Evolutionary conservation across 352 stramenopile species (phyloP).

Genomic region (Phytophthora crassamura): DNA sequence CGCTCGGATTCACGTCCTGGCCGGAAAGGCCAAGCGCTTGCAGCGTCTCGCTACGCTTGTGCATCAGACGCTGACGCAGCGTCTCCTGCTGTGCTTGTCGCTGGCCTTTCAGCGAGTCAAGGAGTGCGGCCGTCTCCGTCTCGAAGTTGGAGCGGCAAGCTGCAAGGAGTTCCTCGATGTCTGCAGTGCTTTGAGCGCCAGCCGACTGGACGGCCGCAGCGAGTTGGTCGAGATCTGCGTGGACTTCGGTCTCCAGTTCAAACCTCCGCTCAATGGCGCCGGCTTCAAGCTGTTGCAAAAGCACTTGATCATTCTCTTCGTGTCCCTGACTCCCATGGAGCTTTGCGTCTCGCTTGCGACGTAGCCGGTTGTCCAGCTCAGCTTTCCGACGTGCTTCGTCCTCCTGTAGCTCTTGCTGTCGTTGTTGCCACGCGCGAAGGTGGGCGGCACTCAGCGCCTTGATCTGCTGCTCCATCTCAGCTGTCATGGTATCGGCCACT

Average conservation of each 20-base stretch:
- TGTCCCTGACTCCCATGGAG: neutral
- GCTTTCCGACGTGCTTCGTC: conserved; percentile 27
- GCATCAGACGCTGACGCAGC: conserved; percentile 25
- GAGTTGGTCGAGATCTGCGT: conserved; percentile 37
- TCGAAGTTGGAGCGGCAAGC: conserved; percentile 39
- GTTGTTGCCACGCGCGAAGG: conserved; percentile 30
- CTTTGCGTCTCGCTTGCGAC: conserved; percentile 24
- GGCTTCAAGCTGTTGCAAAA: conserved; percentile 25
- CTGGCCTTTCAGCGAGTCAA: conserved; percentile 20
- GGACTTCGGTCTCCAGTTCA: conserved; percentile 28
- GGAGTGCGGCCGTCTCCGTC: conserved; percentile 27
- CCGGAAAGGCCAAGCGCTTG: conserved; percentile 12
- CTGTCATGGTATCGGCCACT: conserved; percentile 31
- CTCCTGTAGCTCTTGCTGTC: conserved; percentile 29
- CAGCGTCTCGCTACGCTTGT: conserved; percentile 17
- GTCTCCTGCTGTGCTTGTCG: conserved; percentile 30
- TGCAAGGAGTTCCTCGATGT: conserved; percentile 40
- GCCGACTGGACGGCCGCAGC: conserved; percentile 27
- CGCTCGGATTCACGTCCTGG: neutral
- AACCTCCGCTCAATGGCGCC: conserved; percentile 26
- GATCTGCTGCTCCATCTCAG: conserved; percentile 44
- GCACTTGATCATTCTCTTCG: conserved; percentile 13
- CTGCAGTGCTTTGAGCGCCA: conserved; percentile 18
- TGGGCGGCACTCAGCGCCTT: conserved; percentile 37
- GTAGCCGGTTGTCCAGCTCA: conserved; percentile 28